Conservation (phyloP, 2,329 filamentous ascomycete species). For the Aspergillus sp. region DNA sequence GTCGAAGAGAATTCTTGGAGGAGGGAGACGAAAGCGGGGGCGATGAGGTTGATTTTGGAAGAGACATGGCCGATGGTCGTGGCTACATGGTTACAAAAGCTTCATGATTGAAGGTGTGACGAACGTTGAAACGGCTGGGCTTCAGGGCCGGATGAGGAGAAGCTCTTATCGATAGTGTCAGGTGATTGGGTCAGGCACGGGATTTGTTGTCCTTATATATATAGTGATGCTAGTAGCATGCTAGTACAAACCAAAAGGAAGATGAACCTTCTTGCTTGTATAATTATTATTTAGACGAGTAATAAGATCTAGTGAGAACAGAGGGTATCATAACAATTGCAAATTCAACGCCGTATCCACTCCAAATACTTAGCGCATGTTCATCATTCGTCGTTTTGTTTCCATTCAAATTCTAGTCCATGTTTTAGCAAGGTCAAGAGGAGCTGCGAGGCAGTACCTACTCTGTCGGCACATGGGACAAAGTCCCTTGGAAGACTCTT, state of each 20-base stretch:
- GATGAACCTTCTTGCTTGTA: not conserved
- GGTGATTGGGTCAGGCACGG: not conserved
- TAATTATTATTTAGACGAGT: slow-evolving; percentile 3
- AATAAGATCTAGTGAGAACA: slow-evolving; percentile 5
- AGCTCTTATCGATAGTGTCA: slow-evolving; percentile 29
- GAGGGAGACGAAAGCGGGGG: slow-evolving; percentile 29
- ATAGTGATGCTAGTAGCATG: not conserved
- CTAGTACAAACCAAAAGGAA: no score
- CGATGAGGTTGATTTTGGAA: slow-evolving; percentile 27
- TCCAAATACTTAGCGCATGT: not conserved
- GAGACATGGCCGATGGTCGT: slow-evolving; percentile 34
- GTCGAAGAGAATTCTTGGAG: slow-evolving; percentile 27
- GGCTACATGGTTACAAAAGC: slow-evolving; percentile 30
- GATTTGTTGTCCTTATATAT: not conserved
- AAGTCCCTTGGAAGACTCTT: slow-evolving; percentile 87
- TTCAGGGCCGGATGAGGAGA: not conserved
- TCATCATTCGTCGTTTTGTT: slow-evolving; percentile 41
- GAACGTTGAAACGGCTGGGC: not conserved
- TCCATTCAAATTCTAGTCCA: slow-evolving; percentile 54
- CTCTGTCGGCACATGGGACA: slow-evolving; percentile 98
- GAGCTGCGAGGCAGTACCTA: slow-evolving; percentile 43
- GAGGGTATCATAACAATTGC: slow-evolving; percentile 21
- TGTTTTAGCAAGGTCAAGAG: slow-evolving; percentile 16
- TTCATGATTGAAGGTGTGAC: not conserved
- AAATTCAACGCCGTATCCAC: slow-evolving; percentile 11